Evolutionary conservation across 2,329 filamentous ascomycete genomes (phyloP).

Genomic region (Fusarium sp.): DNA sequence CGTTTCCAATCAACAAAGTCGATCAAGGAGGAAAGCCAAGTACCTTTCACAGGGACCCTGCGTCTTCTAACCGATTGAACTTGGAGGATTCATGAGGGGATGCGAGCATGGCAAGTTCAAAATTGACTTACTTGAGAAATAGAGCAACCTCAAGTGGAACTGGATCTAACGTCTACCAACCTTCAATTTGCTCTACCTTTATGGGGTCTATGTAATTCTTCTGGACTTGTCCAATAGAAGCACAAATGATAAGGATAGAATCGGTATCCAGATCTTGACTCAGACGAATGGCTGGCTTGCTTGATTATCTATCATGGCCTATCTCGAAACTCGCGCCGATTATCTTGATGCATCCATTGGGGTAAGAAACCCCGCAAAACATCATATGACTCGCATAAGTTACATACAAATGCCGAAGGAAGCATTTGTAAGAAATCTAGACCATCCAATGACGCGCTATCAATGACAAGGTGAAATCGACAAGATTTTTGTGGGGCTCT

Average conservation of each 20-base stretch:
- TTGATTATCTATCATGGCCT: not conserved
- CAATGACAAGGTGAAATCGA: conserved; percentile 11
- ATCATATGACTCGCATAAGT: not conserved
- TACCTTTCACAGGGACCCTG: fast-evolving
- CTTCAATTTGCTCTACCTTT: not conserved
- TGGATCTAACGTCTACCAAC: not conserved
- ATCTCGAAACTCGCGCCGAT: no score
- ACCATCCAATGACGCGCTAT: not conserved
- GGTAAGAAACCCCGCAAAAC: not conserved
- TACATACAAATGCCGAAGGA: not conserved
- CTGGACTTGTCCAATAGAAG: not conserved
- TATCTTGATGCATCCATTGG: not conserved
- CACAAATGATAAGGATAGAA: not conserved
- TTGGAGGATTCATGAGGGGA: not conserved
- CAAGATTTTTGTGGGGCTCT: conserved; percentile 11
- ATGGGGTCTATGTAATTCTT: not conserved
- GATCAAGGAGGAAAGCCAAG: not conserved
- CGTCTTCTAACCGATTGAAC: no score
- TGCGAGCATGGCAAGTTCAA: no score
- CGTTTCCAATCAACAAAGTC: fast-evolving
- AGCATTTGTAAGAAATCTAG: not conserved
- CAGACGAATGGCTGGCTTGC: not conserved
- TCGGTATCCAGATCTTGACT: not conserved
- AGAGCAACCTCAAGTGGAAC: not conserved
- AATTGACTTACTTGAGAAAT: not conserved